These are phyloP conservation scores for Cladosporium oxysporum DNA, from an alignment of 2,329 filamentous ascomycete species.

Conservation along the genomic window DNA sequence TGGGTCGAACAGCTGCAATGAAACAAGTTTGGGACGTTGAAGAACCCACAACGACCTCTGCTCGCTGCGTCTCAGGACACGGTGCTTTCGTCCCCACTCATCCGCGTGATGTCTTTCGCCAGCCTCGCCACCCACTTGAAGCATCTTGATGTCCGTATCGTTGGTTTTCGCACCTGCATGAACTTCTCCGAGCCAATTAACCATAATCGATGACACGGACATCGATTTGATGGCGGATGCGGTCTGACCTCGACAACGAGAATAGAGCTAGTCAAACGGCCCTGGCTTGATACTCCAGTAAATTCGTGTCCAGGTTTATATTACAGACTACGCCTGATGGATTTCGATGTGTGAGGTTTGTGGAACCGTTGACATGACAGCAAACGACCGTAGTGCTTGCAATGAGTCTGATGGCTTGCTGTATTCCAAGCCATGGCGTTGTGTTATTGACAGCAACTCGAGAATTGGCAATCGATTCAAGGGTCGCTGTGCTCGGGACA, in stretches of 20 bases:
- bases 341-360: neutral
- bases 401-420: neutral
- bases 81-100: neutral
- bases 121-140: neutral
- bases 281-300: neutral
- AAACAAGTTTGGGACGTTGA: neutral
- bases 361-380: neutral
- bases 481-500: constrained; percentile 45
- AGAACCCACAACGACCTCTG: neutral
- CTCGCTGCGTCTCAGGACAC: no score
- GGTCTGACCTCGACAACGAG: neutral
- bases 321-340: neutral
- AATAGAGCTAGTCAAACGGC: neutral
- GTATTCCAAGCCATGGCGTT: neutral
- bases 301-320: neutral
- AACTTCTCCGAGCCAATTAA: neutral
- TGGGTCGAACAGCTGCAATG: neutral
- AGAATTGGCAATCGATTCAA: neutral
- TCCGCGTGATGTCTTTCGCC: neutral
- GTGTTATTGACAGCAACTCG: neutral
- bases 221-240: neutral
- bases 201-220: neutral
- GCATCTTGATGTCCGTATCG: neutral
- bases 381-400: neutral
- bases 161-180: neutral